Evolutionary conservation across 176 grass and related monocot species (phyloP).

Genomic region (Chrysopogon serrulatus): DNA sequence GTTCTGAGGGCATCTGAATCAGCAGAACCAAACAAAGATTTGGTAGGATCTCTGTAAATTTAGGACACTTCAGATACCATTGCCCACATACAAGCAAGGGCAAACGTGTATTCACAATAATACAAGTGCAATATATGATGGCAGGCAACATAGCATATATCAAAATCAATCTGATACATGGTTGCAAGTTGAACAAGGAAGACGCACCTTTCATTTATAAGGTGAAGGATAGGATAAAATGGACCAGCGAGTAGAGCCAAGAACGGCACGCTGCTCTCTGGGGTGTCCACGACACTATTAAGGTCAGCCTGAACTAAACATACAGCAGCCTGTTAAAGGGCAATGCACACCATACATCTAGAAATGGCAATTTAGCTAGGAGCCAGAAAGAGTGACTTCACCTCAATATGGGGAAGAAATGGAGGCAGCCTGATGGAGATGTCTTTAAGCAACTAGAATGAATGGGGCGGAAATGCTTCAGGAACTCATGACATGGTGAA

Average conservation of each 20-base stretch:
- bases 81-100: background rate
- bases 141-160: constrained; percentile 1
- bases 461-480: constrained; percentile 22
- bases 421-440: constrained; percentile 53
- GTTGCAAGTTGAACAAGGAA: constrained; percentile 12
- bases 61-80: constrained; percentile 20
- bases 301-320: constrained; percentile 71
- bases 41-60: constrained; percentile 73
- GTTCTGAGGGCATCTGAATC: constrained; percentile 76
- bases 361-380: constrained; percentile 17
- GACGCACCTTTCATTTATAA: constrained; percentile 78
- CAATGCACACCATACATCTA: background rate
- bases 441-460: constrained; percentile 84
- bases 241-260: constrained; percentile 89
- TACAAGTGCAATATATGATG: constrained; percentile 18
- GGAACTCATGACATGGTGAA: constrained; percentile 12
- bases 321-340: background rate
- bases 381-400: constrained; percentile 11
- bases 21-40: constrained; percentile 27
- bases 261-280: constrained; percentile 64
- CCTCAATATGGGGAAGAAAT: constrained; percentile 95
- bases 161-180: constrained; percentile 13
- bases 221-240: constrained; percentile 83
- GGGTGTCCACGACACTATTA: constrained; percentile 54
- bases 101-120: background rate